These are phyloP conservation scores for Ballota nigra DNA, from an alignment of 257 asterid species.

Conservation along the genomic window DNA sequence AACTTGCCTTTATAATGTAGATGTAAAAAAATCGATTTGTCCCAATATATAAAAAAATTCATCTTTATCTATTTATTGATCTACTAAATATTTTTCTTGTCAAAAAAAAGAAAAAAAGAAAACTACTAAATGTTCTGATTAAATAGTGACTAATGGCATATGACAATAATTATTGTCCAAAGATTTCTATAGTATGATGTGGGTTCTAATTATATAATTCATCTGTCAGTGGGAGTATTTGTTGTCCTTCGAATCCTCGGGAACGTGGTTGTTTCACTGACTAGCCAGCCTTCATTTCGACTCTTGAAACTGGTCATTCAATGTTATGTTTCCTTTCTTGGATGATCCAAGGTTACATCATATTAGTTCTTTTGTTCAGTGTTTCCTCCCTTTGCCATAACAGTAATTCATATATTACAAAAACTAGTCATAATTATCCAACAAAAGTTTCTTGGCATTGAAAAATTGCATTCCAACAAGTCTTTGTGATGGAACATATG, in stretches of 20 bases:
- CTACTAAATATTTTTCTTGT: not conserved
- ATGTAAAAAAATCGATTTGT: not conserved
- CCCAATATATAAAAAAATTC: not conserved
- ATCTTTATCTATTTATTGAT: not conserved
- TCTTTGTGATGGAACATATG: constrained; percentile 33
- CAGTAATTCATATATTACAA: not conserved
- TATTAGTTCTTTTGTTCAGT: not conserved
- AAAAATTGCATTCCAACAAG: constrained; percentile 24
- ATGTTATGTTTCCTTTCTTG: constrained; percentile 37
- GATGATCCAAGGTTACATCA: constrained; percentile 34
- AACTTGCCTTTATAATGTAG: not conserved
- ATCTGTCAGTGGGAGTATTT: constrained; percentile 26
- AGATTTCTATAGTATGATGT: constrained; percentile 31
- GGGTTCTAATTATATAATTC: constrained; percentile 35
- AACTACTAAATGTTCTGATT: not conserved
- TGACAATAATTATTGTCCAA: constrained; percentile 35
- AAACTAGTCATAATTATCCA: not conserved
- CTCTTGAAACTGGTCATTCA: constrained; percentile 33
- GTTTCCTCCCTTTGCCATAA: not conserved
- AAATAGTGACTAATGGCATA: constrained; percentile 17
- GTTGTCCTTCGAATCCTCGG: constrained; percentile 31
- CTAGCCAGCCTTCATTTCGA: constrained; percentile 27
- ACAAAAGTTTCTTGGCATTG: constrained; percentile 27
- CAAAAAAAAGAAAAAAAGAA: no score
- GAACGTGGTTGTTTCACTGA: constrained; percentile 29